Evolutionary conservation across 2,329 filamentous ascomycete species (phyloP).

Genomic region (Stagonosporopsis tanaceti): DNA sequence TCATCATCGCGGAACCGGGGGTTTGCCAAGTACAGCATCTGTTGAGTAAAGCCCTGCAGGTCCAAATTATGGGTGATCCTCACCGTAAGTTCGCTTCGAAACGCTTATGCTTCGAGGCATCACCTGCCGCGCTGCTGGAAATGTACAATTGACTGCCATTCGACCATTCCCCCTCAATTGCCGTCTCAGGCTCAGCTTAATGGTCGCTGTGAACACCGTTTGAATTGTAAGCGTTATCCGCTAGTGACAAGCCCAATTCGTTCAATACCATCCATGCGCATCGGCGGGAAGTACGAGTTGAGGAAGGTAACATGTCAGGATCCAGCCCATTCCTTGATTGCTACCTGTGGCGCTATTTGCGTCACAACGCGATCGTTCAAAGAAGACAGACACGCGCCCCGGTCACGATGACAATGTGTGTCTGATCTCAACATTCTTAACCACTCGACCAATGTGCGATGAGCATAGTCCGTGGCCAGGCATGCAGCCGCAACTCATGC

Average conservation of each 20-base stretch:
- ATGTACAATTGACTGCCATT: conserved; percentile 3
- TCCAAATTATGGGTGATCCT: conserved; percentile 8
- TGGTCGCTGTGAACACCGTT: conserved; percentile 5
- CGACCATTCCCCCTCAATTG: background rate
- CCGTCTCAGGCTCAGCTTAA: conserved; percentile 5
- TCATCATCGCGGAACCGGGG: conserved; percentile 20
- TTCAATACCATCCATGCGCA: conserved; percentile 1
- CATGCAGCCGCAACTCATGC: conserved; percentile 27
- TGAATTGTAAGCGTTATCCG: conserved; percentile 3
- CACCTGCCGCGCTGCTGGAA: conserved; percentile 3
- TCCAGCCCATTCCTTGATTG: conserved; percentile 12
- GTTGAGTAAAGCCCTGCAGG: conserved; percentile 22
- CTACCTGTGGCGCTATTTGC: conserved; percentile 19
- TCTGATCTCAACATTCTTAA: conserved; percentile 18
- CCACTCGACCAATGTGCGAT: conserved; percentile 23
- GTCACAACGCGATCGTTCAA: conserved; percentile 13
- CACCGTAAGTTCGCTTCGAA: conserved; percentile 17
- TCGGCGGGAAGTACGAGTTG: conserved; percentile 11
- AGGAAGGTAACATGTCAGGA: conserved; percentile 19
- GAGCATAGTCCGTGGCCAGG: conserved; percentile 8
- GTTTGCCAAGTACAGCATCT: conserved; percentile 19
- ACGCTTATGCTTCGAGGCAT: conserved; percentile 10
- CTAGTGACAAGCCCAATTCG: conserved; percentile 13
- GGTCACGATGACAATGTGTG: conserved; percentile 18
- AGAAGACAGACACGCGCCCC: conserved; percentile 13